A percentile compares a stretch with the other conserved stretches of the same genome.
Conservation (phyloP, 1,139 yeast genomes). For the Scheffersomyces cryptocercus region DNA sequence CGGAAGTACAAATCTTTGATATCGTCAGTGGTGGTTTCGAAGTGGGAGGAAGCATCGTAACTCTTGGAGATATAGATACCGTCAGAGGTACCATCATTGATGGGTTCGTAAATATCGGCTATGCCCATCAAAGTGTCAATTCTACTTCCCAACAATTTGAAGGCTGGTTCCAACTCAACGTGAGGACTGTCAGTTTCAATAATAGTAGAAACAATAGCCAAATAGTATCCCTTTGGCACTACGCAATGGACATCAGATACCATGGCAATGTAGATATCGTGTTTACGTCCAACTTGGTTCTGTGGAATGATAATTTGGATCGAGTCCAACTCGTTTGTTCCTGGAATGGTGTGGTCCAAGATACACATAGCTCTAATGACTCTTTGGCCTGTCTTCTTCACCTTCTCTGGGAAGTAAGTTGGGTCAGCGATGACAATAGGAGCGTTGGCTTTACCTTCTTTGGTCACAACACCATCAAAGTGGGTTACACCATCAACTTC, state of each 20-base stretch:
- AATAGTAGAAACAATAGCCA: constrained; percentile 93
- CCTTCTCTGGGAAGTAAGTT: constrained; percentile 93
- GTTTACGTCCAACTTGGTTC: constrained; percentile 89
- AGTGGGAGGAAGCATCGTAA: constrained; percentile 94
- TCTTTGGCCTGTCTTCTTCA: constrained; percentile 77
- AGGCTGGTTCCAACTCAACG: constrained; percentile 90
- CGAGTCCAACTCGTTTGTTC: constrained; percentile 82
- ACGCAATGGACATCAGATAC: constrained; percentile 90
- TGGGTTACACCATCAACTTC: constrained; percentile 65
- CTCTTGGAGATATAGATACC: constrained; percentile 83
- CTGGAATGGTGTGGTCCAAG: constrained; percentile 85
- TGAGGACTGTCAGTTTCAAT: constrained; percentile 95
- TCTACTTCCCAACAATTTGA: constrained; percentile 78
- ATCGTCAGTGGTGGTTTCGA: constrained; percentile 95
- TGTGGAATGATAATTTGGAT: constrained; percentile 95
- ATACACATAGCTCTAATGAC: constrained; percentile 96
- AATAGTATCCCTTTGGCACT: constrained; percentile 82
- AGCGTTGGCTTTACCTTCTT: constrained; percentile 89
- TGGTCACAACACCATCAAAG: constrained; percentile 84
- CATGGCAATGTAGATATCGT: constrained; percentile 92
- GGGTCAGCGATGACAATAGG: constrained; percentile 98
- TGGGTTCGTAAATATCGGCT: constrained; percentile 88
- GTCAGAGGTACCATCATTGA: constrained; percentile 76
- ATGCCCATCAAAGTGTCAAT: constrained; percentile 94
- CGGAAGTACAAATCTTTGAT: constrained; percentile 89